These are phyloP conservation scores for Zoysia japonica DNA, from an alignment of 176 grass and related monocot species.

Conservation along the genomic window DNA sequence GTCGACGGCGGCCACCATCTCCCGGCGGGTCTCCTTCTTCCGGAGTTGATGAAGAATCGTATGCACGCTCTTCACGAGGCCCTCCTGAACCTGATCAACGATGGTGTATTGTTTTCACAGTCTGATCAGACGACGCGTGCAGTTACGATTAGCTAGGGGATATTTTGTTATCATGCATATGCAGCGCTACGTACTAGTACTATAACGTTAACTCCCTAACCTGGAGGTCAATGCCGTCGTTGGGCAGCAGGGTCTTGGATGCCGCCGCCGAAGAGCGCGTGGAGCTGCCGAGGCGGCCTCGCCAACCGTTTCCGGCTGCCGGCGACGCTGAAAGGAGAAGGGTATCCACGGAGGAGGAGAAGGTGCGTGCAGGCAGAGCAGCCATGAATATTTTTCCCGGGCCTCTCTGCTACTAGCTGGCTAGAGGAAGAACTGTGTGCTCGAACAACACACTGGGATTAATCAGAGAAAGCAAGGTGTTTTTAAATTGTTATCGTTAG, in stretches of 20 bases:
- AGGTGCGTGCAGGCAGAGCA: no score
- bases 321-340: background rate
- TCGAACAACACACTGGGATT: no score
- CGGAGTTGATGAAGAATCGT: conserved; percentile 4
- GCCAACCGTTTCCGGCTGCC: background rate
- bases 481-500: no score
- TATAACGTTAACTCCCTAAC: background rate
- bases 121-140: no score
- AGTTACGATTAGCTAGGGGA: no score
- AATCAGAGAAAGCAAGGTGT: no score
- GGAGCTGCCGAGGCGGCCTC: background rate
- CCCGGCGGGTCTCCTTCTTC: background rate
- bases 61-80: conserved; percentile 2
- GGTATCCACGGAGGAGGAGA: background rate
- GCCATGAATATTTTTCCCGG: no score
- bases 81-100: background rate
- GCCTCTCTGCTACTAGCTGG: no score
- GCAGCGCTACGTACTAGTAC: no score
- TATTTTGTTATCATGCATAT: no score
- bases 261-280: background rate
- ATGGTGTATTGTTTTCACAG: no score
- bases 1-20: conserved; percentile 33
- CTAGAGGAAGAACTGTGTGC: no score
- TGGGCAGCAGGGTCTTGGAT: background rate
- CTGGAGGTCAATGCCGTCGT: background rate